Base-by-base conservation (phyloP, 2,329 filamentous ascomycete genomes). In the Ceratocystis smalleyi region DNA sequence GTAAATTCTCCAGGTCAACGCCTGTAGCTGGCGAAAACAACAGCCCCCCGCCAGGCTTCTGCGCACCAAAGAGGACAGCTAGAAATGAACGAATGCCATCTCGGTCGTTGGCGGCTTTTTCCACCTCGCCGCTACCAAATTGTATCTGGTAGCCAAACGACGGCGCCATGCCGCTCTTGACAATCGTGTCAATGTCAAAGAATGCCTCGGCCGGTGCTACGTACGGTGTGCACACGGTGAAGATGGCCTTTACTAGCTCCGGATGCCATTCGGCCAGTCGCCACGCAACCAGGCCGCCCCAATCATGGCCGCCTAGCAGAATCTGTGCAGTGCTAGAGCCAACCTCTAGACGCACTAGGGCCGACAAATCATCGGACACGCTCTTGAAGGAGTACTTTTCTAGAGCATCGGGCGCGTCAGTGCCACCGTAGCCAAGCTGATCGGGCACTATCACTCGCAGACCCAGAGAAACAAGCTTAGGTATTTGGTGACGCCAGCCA, bases 401-500 rank as follows among this genome's bases (percentile, higher is more conserved):
- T 2, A 84, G 73, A 0, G 80, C 77, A 51, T 82, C 77, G 0
- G 88, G 87, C 0, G 87, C 84, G 66, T 79, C 86, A 30, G 89
- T 94, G 66, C 83, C 81, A 30, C 88, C 89, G 73, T 94, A 97
- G 68, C 92, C 92, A 69, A 95, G 81, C 79, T 91, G 86, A 74
- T 96, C 90, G 0, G 90, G 88, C 10, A 84, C 89, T 27, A 97
- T 83, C 64, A 96, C 89, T 64, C 87, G 83, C 68, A 92, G 82
- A 24, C 86, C 87, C 65, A 89, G 78, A 5, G 84, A 79, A 43
- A 87, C 74, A 24, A 97, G 80, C 69, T 83, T 75, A 0, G 91
- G 91, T 66, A 96, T 87, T 74, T 96, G 91, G 74, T 89, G 86
- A 67, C 91, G 86, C 92, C 92, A 97, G 71, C 87, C 90, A 71